These are phyloP conservation scores for Populus tomentosa DNA, from an alignment of 441 rosid species.

Conservation along the genomic window DNA sequence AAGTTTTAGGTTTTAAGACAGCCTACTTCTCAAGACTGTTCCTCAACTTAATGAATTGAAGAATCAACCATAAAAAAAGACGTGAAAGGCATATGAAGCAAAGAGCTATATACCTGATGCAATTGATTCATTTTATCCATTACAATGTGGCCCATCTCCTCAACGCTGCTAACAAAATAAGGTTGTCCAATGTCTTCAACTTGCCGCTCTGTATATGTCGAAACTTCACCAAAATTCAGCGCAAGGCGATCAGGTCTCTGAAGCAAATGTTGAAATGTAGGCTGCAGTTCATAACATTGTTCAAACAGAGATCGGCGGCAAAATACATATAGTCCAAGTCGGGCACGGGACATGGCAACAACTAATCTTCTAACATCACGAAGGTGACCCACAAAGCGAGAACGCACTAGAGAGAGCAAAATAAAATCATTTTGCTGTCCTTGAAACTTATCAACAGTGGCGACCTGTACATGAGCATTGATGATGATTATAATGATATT, in stretches of 20 bases:
- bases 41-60: neutral
- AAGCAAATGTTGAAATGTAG: constrained; percentile 80
- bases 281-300: constrained; percentile 98
- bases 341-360: no score
- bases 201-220: constrained; percentile 61
- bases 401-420: constrained; percentile 15
- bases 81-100: neutral
- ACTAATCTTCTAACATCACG: no score
- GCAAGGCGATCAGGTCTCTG: constrained; percentile 88
- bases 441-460: constrained; percentile 99
- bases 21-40: neutral
- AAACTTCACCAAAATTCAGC: constrained; percentile 60
- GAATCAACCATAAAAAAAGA: neutral
- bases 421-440: constrained; percentile 98
- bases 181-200: constrained; percentile 70
- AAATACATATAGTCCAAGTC: constrained; percentile 89
- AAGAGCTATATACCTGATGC: constrained; percentile 49
- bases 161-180: constrained; percentile 52
- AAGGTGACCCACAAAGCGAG: no score
- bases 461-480: constrained; percentile 45
- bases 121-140: constrained; percentile 48
- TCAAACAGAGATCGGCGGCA: constrained; percentile 94
- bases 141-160: constrained; percentile 79
- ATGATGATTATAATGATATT: neutral
- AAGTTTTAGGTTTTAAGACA: neutral